Base-by-base conservation (phyloP, 768 basidiomycete genomes). In the Termitomyces sp. region DNA sequence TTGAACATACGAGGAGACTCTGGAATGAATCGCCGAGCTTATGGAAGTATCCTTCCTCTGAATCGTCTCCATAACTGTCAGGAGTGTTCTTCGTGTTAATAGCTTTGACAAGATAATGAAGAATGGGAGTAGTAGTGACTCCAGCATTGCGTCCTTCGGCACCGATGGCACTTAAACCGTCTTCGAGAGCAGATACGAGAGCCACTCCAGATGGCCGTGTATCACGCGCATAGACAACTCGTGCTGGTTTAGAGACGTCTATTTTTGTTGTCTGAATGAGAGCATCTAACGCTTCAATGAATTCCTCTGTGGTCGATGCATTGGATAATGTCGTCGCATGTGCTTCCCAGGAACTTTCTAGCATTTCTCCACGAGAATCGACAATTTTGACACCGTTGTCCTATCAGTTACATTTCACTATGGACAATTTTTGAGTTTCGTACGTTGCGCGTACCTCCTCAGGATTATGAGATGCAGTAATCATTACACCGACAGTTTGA, bases 401-500 rank as follows among this genome's bases (percentile, higher is more conserved):
- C 94, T 97, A 68, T 23, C 20, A 33, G 8, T 35, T 16, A 33
- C n/a, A 12, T 28, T 46, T 46, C 16, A n/a, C 59, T 49, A 56
- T 41, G 40, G 1, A n/a, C 60, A 50, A 18, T 43, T 35, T 59
- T 56, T 44, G 57, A 56, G 63, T 32, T 16, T 64, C 43, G 35
- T 48, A 56, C 13, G 46, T 46, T 44, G 52, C 52, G 68, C 82
- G 64, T 67, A 95, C 95, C 69, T 85, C 82, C 70, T 95, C 95
- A n/a, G 97, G 96, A 71, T 99, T 99, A 74, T 99, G 97, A n/a
- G 94, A 96, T 2, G 97, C 97, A 40, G 97, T 99, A 70, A 99
- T 88, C 97, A 99, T 98, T 23, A 98, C 92, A 16, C 97, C 97
- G 66, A 99, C 90, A 28, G 87, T 88, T 70, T 87, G 89, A 30